Evolutionary conservation across 2,329 filamentous ascomycete genomes (phyloP), one percentile per base, ranked within the genome.

Genomic region (Myriosclerotinia duriaeana): DNA sequence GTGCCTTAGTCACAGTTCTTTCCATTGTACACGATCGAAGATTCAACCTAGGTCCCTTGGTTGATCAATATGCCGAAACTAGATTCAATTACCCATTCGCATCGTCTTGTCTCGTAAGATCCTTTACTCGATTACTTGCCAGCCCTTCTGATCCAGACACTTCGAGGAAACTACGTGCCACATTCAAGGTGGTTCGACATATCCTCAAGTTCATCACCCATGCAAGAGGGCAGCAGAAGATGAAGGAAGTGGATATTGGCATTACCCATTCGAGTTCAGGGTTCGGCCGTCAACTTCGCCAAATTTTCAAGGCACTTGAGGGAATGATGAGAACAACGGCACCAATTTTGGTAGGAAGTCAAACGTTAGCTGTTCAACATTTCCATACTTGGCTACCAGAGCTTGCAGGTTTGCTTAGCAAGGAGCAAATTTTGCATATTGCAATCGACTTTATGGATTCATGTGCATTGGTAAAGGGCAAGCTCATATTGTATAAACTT

Each of bases 311-410:
- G 76, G 90, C 92, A 1, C 83, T 99, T 34, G 93, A 98, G 78
- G 83, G 85, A 20, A 86, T 99, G 79, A 97, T 99, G 92, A 87
- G 89, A 68, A 97, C 92, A 76, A 83, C 88, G 1, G 90, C 92
- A 2, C 91, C 95, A 0, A 88, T 93, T 22, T 81, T 98, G 34
- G 91, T 98, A 17, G 95, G 95, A 44, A 98, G 91, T 70, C 96
- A 99, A 79, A 98, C 95, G 0, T 81, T 99, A 60, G 88, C 96
- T 2, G 93, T 98, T 15, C 95, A 99, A 78, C 92, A 98, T 77
- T 96, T 98, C 77, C 94, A 98, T 76, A 91, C 91, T 0, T 99
- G 95, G 95, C 81, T 99, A n/a, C 94, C 95, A 0, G 94, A 98
- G 76, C 85, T 99, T 12, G 83, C 87, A 0, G 87, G 89, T 1